Conservation (phyloP, 202 grass and related monocot genomes). For the Saccharum hybrid region DNA sequence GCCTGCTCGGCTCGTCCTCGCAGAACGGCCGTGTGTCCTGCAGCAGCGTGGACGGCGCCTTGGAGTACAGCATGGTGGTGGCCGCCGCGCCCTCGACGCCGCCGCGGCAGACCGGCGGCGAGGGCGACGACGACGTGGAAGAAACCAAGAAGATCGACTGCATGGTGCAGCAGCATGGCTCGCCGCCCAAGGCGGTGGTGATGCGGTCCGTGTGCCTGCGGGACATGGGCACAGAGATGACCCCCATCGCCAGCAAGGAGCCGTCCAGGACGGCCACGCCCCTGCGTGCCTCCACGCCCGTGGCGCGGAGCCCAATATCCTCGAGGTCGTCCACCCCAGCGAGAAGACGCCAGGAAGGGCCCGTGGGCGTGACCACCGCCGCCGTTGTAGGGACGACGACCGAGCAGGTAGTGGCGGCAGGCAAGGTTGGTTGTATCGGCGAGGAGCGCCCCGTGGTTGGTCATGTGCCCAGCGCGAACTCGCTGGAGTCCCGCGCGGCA, state of each 20-base stretch:
- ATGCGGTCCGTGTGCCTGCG: slow-evolving; percentile 67
- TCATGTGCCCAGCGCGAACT: slow-evolving; percentile 26
- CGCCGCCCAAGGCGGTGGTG: slow-evolving; percentile 31
- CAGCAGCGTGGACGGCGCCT: slow-evolving; percentile 77
- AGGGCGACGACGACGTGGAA: slow-evolving; percentile 51
- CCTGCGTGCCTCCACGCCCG: slow-evolving; percentile 71
- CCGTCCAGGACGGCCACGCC: slow-evolving; percentile 88
- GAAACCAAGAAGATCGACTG: slow-evolving; percentile 88
- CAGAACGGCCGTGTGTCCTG: slow-evolving; percentile 86
- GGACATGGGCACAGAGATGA: slow-evolving; percentile 99
- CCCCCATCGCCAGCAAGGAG: slow-evolving; percentile 94
- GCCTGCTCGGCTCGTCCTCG: slow-evolving; percentile 64
- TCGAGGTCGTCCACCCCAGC: slow-evolving; percentile 76
- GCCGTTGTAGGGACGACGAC: not conserved
- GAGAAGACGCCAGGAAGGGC: slow-evolving; percentile 46
- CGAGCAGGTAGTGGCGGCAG: not conserved
- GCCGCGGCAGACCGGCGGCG: slow-evolving; percentile 16
- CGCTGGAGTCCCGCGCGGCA: slow-evolving; percentile 69
- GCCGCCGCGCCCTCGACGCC: slow-evolving; percentile 23
- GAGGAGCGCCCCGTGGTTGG: slow-evolving; percentile 5
- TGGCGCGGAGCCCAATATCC: slow-evolving; percentile 66
- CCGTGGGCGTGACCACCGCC: slow-evolving; percentile 5
- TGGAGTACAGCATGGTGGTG: slow-evolving; percentile 63
- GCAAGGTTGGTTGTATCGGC: not conserved
- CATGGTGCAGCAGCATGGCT: slow-evolving; percentile 46